A percentile compares a stretch with the other conserved stretches of the same genome.
phyloP scores from a whole-genome alignment of 2,329 filamentous ascomycete genomes.

The Ciborinia camelliae region DNA sequence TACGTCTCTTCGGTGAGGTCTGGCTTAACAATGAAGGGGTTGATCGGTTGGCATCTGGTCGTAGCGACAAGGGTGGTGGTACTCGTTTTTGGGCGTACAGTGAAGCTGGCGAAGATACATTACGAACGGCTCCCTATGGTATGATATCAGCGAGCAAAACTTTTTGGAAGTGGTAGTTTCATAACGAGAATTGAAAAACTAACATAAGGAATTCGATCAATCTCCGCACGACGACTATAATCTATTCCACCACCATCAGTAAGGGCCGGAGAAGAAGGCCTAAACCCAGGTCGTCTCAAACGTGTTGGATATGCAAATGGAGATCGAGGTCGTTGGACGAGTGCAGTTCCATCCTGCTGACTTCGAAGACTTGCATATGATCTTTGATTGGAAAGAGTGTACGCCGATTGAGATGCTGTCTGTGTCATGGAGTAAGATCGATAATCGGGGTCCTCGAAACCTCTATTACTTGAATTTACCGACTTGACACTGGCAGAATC shows the following conservation, averaged over 20 bases:
- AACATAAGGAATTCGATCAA: slow-evolving; percentile 34
- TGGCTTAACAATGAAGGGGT: slow-evolving; percentile 33
- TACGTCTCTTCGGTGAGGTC: slow-evolving; percentile 31
- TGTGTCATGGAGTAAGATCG: slow-evolving; percentile 54
- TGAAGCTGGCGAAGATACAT: slow-evolving; percentile 35
- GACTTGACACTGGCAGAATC: slow-evolving; percentile 49
- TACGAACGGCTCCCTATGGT: slow-evolving; percentile 27
- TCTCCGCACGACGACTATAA: slow-evolving; percentile 37
- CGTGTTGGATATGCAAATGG: slow-evolving; percentile 58
- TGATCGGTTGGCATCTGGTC: slow-evolving; percentile 34
- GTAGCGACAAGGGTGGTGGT: slow-evolving; percentile 29
- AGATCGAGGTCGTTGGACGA: slow-evolving; percentile 52
- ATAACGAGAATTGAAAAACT: slow-evolving; percentile 19
- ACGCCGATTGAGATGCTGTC: slow-evolving; percentile 40
- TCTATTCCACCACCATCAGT: slow-evolving; percentile 37
- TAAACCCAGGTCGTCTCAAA: slow-evolving; percentile 50
- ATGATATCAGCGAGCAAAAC: slow-evolving; percentile 10
- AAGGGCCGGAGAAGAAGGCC: slow-evolving; percentile 37
- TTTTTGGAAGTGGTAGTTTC: not conserved
- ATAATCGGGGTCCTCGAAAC: slow-evolving; percentile 44
- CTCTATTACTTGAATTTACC: slow-evolving; percentile 36
- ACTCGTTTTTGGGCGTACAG: slow-evolving; percentile 34
- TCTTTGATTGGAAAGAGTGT: slow-evolving; percentile 45
- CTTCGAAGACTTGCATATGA: slow-evolving; percentile 50
- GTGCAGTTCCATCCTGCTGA: slow-evolving; percentile 40